Evolutionary conservation across 2,329 filamentous ascomycete species (phyloP).

Genomic region (Fusarium veterinarium): DNA sequence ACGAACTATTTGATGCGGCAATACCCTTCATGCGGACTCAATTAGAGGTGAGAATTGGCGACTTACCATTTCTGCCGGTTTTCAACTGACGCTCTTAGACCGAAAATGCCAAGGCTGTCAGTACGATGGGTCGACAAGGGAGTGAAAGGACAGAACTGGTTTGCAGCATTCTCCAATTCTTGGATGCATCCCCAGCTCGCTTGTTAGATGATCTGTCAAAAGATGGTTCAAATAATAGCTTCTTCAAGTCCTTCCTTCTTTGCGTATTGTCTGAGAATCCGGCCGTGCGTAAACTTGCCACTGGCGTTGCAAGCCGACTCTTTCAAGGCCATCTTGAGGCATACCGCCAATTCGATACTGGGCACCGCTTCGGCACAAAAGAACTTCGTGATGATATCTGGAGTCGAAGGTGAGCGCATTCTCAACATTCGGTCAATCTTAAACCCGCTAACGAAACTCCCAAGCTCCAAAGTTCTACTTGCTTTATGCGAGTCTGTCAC

Average conservation of each 20-base stretch:
- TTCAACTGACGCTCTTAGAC: constrained; percentile 17
- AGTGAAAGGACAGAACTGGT: constrained; percentile 42
- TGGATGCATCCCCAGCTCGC: constrained; percentile 61
- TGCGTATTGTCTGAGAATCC: constrained; percentile 66
- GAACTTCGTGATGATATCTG: constrained; percentile 59
- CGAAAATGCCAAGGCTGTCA: constrained; percentile 32
- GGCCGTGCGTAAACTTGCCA: constrained; percentile 60
- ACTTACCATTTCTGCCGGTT: neutral
- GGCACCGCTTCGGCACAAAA: constrained; percentile 40
- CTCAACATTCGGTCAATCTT: neutral
- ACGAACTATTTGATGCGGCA: constrained; percentile 65
- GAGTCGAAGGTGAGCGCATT: constrained; percentile 61
- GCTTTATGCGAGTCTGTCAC: constrained; percentile 62
- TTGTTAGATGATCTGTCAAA: constrained; percentile 48
- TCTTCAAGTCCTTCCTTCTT: constrained; percentile 64
- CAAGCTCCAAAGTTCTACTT: constrained; percentile 54
- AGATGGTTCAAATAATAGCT: constrained; percentile 40
- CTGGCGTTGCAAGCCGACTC: constrained; percentile 60
- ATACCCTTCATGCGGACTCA: constrained; percentile 68
- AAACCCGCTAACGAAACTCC: constrained; percentile 5
- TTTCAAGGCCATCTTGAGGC: constrained; percentile 51
- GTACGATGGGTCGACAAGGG: constrained; percentile 8
- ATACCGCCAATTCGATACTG: constrained; percentile 43
- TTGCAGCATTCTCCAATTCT: constrained; percentile 64
- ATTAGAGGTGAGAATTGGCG: constrained; percentile 61